These are phyloP conservation scores for Wickerhamomyces mucosus DNA, from an alignment of 805 yeast species.

Conservation along the genomic window DNA sequence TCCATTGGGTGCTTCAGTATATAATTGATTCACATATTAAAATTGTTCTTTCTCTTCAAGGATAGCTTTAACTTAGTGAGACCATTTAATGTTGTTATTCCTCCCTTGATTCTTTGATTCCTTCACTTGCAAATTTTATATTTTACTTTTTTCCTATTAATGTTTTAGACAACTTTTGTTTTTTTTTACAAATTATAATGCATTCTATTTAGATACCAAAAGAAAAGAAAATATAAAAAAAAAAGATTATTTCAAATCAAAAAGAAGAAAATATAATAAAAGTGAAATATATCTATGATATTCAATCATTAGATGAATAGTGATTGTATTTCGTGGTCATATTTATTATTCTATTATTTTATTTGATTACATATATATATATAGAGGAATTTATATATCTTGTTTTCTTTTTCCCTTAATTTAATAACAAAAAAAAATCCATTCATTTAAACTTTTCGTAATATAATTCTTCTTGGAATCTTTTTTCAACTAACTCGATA, in stretches of 20 bases:
- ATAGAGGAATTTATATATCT: neutral
- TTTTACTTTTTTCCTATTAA: neutral
- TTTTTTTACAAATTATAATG: no score
- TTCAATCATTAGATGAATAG: no score
- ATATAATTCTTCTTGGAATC: conserved; percentile 69
- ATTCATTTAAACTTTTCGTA: conserved; percentile 54
- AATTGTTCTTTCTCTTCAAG: no score
- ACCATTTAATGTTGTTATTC: neutral
- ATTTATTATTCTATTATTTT: neutral
- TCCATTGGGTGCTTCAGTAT: conserved; percentile 22
- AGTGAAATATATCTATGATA: no score
- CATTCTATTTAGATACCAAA: no score
- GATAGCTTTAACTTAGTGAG: no score
- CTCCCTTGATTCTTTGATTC: conserved; percentile 1
- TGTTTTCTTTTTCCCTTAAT: neutral
- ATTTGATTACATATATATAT: neutral
- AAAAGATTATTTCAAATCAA: no score
- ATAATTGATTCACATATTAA: conserved; percentile 13
- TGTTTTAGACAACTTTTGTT: no score
- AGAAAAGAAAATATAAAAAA: no score
- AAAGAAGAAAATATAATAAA: no score
- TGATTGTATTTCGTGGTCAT: no score
- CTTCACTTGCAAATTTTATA: neutral
- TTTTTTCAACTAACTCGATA: conserved; percentile 42
- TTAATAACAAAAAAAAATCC: no score